Conservation (phyloP, 805 yeast genomes). For the Naumovozyma baii region DNA sequence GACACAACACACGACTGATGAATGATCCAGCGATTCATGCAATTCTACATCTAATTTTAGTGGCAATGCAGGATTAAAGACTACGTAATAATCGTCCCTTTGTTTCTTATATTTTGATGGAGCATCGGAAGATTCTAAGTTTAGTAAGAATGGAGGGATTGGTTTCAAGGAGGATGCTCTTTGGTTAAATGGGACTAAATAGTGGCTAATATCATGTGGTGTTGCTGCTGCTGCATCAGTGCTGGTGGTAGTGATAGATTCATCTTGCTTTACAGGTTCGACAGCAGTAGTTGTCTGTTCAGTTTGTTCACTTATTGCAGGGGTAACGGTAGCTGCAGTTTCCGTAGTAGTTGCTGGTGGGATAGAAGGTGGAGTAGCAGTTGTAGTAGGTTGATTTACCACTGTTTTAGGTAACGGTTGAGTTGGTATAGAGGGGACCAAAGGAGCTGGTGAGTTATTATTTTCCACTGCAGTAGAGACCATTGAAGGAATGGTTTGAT, state of each 20-base stretch:
- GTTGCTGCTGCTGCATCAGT: constrained; percentile 7
- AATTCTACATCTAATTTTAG: constrained; percentile 73
- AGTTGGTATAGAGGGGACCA: constrained; percentile 10
- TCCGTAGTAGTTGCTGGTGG: background rate
- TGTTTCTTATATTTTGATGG: constrained; percentile 72
- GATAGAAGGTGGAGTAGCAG: constrained; percentile 1
- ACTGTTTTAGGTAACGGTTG: constrained; percentile 4
- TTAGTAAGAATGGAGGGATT: constrained; percentile 71
- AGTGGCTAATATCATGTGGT: constrained; percentile 15
- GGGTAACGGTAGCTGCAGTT: constrained; percentile 9
- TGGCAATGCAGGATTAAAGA: constrained; percentile 82
- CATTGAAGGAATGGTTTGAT: constrained; percentile 7
- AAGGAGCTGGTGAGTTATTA: constrained; percentile 15
- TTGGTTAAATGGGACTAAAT: constrained; percentile 33
- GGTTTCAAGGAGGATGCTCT: constrained; percentile 52
- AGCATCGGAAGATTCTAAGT: constrained; percentile 69
- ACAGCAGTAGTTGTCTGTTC: constrained; percentile 10
- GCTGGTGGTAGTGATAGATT: no score
- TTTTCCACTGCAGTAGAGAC: constrained; percentile 10
- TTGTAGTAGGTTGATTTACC: constrained; percentile 21
- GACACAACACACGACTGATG: constrained; percentile 94
- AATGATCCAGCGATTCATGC: constrained; percentile 83
- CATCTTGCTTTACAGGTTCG: constrained; percentile 5
- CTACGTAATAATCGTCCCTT: constrained; percentile 73
- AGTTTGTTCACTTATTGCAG: constrained; percentile 5